Base-by-base conservation (phyloP, 345 rosid species). In the Ailanthus altissimus region DNA sequence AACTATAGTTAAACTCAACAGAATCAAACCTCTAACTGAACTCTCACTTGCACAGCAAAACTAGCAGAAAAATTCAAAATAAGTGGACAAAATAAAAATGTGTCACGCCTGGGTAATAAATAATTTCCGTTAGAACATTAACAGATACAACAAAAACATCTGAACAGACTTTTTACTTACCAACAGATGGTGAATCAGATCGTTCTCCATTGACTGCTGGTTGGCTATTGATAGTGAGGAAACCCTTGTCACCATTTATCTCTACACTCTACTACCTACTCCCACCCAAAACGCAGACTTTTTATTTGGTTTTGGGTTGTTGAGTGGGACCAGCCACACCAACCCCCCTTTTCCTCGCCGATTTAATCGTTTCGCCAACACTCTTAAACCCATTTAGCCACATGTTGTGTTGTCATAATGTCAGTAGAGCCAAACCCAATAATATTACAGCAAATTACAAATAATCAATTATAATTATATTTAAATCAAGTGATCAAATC, bases 221-320 rank as follows among this genome's bases (percentile, higher is more conserved):
- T 79, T 97, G 99, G 86, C 99, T 97, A 79, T 96, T 96, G 86
- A 93, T 90, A 23, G 98, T 93, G 77, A 96, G 82, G 90, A 90
- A 92, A 76, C 98, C 98, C 75, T 88, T 89, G n/a, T n/a, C n/a
- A n/a, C n/a, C n/a, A n/a, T n/a, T n/a, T n/a, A n/a, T n/a, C n/a
- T n/a, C n/a, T n/a, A n/a, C n/a, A n/a, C n/a, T n/a, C n/a, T n/a
- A n/a, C n/a, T n/a, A n/a, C n/a, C n/a, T n/a, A n/a, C n/a, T n/a
- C n/a, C n/a, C n/a, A n/a, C n/a, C n/a, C n/a, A n/a, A n/a, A n/a
- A n/a, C n/a, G n/a, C n/a, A n/a, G n/a, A n/a, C n/a, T n/a, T n/a
- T n/a, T n/a, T n/a, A n/a, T n/a, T n/a, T n/a, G n/a, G n/a, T n/a
- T n/a, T n/a, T n/a, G n/a, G n/a, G n/a, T n/a, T n/a, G n/a, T n/a